Conservation (phyloP, 768 basidiomycete genomes). For the Rhizopogon rudus region DNA sequence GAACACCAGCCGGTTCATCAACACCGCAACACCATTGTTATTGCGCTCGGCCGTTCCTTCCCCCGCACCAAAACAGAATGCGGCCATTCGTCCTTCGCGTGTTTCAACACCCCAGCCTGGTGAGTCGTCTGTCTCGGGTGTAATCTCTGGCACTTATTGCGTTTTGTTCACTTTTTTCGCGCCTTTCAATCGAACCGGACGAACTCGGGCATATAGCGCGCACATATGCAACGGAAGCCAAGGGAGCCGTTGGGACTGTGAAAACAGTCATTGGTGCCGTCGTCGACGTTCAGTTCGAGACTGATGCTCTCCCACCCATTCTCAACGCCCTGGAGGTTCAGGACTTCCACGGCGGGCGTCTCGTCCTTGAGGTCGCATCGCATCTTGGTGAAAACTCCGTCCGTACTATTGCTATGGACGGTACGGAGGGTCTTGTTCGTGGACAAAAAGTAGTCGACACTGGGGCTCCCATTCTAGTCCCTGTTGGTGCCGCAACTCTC, state of each 20-base stretch:
- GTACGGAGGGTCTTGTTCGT: conserved; percentile 99
- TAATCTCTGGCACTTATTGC: neutral
- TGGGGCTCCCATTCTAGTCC: conserved; percentile 93
- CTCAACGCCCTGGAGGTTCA: conserved; percentile 99
- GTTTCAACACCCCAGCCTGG: conserved; percentile 47
- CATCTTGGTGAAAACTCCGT: conserved; percentile 99
- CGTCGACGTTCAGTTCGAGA: conserved; percentile 98
- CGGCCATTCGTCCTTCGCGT: conserved; percentile 44
- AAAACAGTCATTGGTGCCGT: conserved; percentile 99
- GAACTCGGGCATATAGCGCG: conserved; percentile 46
- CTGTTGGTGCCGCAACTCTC: conserved; percentile 90
- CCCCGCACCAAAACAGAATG: conserved; percentile 39
- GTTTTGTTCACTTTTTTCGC: neutral
- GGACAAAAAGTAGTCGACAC: conserved; percentile 97
- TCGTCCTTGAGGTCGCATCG: conserved; percentile 98
- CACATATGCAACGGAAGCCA: conserved; percentile 88
- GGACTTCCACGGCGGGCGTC: conserved; percentile 89
- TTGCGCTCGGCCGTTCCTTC: conserved; percentile 45
- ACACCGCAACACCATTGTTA: conserved; percentile 59
- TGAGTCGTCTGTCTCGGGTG: conserved; percentile 26
- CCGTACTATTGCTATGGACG: conserved; percentile 99
- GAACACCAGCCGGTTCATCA: conserved; percentile 77
- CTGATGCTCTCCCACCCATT: conserved; percentile 87
- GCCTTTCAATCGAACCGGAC: neutral
- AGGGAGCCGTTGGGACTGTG: conserved; percentile 67